A percentile compares a stretch with the other conserved stretches of the same genome.
These are phyloP conservation scores for Aspergillus diversus DNA, from an alignment of 495 filamentous ascomycete species.

Conservation along the genomic window DNA sequence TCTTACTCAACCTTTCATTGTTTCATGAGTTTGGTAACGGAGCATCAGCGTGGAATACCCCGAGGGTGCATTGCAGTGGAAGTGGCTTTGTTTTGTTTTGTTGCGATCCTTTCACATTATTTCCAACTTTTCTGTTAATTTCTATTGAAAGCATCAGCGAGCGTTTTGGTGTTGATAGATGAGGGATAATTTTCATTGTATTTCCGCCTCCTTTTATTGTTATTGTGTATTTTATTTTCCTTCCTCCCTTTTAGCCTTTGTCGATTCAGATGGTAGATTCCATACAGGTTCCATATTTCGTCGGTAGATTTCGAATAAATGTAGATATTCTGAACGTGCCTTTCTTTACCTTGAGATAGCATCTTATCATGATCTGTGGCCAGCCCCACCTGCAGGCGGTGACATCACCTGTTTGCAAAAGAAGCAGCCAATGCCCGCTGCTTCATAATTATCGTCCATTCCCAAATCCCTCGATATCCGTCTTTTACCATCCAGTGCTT, in stretches of 20 bases:
- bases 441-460: not conserved
- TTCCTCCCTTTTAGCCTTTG: slow-evolving; percentile 14
- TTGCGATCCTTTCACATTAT: not conserved
- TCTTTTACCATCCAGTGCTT: slow-evolving; percentile 1
- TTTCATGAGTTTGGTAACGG: slow-evolving; percentile 18
- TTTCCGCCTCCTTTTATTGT: slow-evolving; percentile 16
- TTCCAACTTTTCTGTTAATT: slow-evolving; percentile 9
- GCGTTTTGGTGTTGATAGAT: slow-evolving; percentile 43
- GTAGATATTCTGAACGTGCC: slow-evolving; percentile 10
- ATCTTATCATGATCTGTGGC: slow-evolving; percentile 10
- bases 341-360: not conserved
- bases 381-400: slow-evolving; percentile 43
- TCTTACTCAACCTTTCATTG: no score
- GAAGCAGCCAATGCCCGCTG: not conserved
- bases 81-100: slow-evolving; percentile 20
- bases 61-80: slow-evolving; percentile 30
- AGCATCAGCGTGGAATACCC: slow-evolving; percentile 36
- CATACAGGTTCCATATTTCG: slow-evolving; percentile 34
- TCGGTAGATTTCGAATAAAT: slow-evolving; percentile 10
- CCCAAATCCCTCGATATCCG: not conserved
- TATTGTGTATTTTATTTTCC: slow-evolving; percentile 25
- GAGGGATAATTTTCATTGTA: slow-evolving; percentile 27
- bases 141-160: slow-evolving; percentile 36
- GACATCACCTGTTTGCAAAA: slow-evolving; percentile 43
- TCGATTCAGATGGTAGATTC: slow-evolving; percentile 27